A percentile compares a stretch with the other conserved stretches of the same genome.
These are phyloP conservation scores for Colletotrichum costaricense DNA, from an alignment of 2,329 filamentous ascomycete genomes.

Conservation along the genomic window DNA sequence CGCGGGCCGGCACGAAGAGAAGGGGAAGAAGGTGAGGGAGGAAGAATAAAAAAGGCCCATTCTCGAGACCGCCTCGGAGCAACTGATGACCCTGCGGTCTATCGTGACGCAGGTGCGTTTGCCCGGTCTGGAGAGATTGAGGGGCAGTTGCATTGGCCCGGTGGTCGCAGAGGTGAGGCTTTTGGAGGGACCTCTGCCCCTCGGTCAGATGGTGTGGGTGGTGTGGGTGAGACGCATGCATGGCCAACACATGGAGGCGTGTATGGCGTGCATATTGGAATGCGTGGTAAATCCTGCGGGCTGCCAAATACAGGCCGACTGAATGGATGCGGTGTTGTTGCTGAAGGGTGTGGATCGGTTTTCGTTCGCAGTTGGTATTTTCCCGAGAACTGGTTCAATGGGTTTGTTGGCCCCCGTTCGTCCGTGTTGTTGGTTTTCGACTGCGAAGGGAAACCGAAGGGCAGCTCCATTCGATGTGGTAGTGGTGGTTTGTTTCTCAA, in stretches of 20 bases:
- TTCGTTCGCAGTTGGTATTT: constrained; percentile 26
- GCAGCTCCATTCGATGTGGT: neutral
- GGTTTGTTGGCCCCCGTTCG: neutral
- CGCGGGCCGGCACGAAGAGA: constrained; percentile 32
- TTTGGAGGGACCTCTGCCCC: neutral
- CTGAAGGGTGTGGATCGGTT: neutral
- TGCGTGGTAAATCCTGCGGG: constrained; percentile 6
- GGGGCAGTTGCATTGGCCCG: constrained; percentile 3
- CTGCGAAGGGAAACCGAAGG: constrained; percentile 5
- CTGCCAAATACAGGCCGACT: constrained; percentile 7
- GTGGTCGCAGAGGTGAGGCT: constrained; percentile 10
- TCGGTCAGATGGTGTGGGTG: neutral
- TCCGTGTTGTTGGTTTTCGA: neutral
- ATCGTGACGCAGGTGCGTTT: constrained; percentile 4
- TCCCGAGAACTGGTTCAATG: neutral
- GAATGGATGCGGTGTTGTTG: neutral
- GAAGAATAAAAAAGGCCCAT: neutral
- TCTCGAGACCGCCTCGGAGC: neutral
- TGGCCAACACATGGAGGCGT: constrained; percentile 26
- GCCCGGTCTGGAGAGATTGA: neutral
- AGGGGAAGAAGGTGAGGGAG: neutral
- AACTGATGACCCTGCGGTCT: neutral
- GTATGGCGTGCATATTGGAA: constrained; percentile 28
- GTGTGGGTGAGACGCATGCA: constrained; percentile 25
- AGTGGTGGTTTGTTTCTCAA: neutral